Evolutionary conservation across 768 basidiomycete species (phyloP).

Genomic region (Pleurotus salmoneostramineus): DNA sequence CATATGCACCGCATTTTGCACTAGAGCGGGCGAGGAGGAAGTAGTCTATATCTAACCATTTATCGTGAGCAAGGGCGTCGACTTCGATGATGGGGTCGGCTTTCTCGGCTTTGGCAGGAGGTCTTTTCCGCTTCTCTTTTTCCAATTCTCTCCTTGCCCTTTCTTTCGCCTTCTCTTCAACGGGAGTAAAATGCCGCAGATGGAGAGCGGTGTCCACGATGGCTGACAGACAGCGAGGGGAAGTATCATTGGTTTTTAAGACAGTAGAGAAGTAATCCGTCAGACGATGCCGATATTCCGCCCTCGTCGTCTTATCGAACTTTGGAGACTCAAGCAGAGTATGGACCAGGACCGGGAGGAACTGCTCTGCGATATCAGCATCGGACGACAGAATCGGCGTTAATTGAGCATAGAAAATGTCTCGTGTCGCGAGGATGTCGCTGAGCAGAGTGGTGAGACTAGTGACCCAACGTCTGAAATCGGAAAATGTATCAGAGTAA

Average conservation of each 20-base stretch:
- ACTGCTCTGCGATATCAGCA: constrained; percentile 53
- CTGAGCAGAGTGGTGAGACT: constrained; percentile 52
- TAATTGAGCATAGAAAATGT: constrained; percentile 69
- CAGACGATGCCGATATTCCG: constrained; percentile 24
- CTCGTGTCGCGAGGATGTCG: constrained; percentile 48
- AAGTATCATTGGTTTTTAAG: constrained; percentile 34
- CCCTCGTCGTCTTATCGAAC: constrained; percentile 8
- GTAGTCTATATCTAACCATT: constrained; percentile 82
- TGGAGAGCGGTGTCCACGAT: constrained; percentile 79
- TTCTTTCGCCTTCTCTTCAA: constrained; percentile 11
- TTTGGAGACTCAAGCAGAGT: constrained; percentile 44
- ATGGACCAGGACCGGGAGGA: constrained; percentile 77
- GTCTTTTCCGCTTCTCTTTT: too few relatives aligned
- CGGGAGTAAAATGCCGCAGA: constrained; percentile 63
- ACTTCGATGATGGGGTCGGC: too few relatives aligned
- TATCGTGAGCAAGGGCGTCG: constrained; percentile 52
- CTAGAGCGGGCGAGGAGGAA: constrained; percentile 69
- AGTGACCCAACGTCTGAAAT: constrained; percentile 65
- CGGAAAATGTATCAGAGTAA: constrained; percentile 33
- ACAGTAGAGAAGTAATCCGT: constrained; percentile 59
- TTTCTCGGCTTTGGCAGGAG: too few relatives aligned
- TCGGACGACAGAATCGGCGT: constrained; percentile 52
- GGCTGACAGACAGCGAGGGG: constrained; percentile 43
- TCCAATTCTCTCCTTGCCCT: too few relatives aligned
- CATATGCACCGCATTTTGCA: constrained; percentile 77